Evolutionary conservation across 352 stramenopile species (phyloP), one percentile per base, ranked within the genome.

Genomic region (Pythium insidiosum): DNA sequence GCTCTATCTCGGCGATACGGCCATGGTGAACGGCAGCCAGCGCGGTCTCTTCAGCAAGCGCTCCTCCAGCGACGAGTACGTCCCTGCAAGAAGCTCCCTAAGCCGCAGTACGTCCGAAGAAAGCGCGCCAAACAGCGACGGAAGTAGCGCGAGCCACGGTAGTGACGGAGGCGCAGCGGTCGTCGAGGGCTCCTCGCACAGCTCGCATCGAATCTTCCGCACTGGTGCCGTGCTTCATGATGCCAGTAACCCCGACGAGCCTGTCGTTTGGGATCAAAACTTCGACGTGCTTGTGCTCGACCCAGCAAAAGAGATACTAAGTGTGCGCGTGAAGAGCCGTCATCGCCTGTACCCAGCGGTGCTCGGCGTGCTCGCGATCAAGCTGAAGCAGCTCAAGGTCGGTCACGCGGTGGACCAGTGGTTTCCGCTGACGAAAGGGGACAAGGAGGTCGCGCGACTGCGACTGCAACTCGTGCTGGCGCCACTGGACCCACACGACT

Each of bases 1-100:
- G 39, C 57, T 85, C 19, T 85, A 85, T 35, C 44, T 85, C 18
- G 67, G 69, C 22, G 47, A 69, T 16, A 57, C 58, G n/a, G 25
- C 61, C 20, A 70, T 81, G 65, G 51, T 65, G 18, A 58, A 80
- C 20, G 73, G 73, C 49, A 67, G 52, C 20, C 66, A 73, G 28
- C 61, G 60, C 44, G 46, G 47, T 2, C 30, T 76, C 12, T 57
- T 62, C 22, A 33, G 38, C 38, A 59, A 44, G 20, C 69, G 65
- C 38, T 37, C 33, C 34, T n/a, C n/a, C n/a, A n/a, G n/a, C n/a
- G n/a, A n/a, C n/a, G n/a, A n/a, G n/a, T n/a, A n/a, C n/a, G n/a
- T n/a, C n/a, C n/a, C n/a, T n/a, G n/a, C n/a, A n/a, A n/a, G n/a
- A n/a, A n/a, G n/a, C n/a, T n/a, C n/a, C n/a, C n/a, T n/a, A n/a